A percentile compares a stretch with the other conserved stretches of the same genome.
phyloP scores from a whole-genome alignment of 148 eudicot genomes.

The Chenopodium suecicum region DNA sequence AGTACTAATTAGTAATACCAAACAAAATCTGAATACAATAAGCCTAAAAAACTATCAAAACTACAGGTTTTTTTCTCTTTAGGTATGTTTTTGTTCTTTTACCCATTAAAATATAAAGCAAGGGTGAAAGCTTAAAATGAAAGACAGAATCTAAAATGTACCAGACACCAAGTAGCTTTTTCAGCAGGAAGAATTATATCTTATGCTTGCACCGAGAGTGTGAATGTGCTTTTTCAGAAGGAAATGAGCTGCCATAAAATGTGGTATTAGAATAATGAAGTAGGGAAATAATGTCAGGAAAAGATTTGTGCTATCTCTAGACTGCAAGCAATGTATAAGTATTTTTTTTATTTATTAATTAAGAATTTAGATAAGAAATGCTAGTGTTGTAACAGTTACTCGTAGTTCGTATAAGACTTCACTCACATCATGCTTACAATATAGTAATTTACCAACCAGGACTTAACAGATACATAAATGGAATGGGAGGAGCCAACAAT shows the following conservation, averaged over 20 bases:
- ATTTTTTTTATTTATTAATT: not conserved
- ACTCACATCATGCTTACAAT: not conserved
- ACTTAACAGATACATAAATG: not conserved
- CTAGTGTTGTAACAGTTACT: not conserved
- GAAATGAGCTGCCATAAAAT: slow-evolving; percentile 21
- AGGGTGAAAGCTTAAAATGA: not conserved
- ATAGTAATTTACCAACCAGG: not conserved
- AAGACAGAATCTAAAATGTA: slow-evolving; percentile 24
- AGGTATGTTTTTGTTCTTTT: not conserved
- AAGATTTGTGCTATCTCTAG: slow-evolving; percentile 23
- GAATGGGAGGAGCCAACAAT: slow-evolving; percentile 22
- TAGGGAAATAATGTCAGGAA: not conserved
- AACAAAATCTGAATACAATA: not conserved
- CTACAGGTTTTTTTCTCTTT: not conserved
- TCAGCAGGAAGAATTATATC: slow-evolving; percentile 21
- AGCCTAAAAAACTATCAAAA: not conserved
- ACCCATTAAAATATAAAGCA: not conserved
- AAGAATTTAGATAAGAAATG: not conserved
- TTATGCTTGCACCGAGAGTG: slow-evolving; percentile 13
- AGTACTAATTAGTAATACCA: not conserved
- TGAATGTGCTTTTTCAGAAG: slow-evolving; percentile 1
- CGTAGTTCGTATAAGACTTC: not conserved
- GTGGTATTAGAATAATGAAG: slow-evolving; percentile 14
- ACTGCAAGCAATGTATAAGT: slow-evolving; percentile 24
- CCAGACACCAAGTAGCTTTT: slow-evolving; percentile 16